Conservation (phyloP, 805 yeast genomes). For the Candida ulmi region DNA sequence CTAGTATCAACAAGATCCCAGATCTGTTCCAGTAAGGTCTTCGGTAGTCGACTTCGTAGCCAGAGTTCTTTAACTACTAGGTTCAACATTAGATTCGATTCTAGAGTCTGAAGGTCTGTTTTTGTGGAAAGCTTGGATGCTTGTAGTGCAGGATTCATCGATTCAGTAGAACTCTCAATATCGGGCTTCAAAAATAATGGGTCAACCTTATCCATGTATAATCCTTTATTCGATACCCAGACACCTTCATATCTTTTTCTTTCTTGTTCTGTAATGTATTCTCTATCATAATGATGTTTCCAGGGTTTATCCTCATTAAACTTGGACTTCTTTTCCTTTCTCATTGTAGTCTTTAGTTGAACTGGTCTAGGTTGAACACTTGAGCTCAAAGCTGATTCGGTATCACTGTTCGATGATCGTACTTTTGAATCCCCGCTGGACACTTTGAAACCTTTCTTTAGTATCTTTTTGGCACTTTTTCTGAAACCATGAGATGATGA, state of each 20-base stretch:
- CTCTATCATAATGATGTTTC: constrained; percentile 72
- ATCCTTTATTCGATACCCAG: constrained; percentile 85
- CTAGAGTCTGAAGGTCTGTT: constrained; percentile 12
- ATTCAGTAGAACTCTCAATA: constrained; percentile 18
- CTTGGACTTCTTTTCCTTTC: constrained; percentile 25
- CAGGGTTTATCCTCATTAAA: constrained; percentile 92
- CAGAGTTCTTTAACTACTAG: constrained; percentile 72
- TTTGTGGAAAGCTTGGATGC: constrained; percentile 25
- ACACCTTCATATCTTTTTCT: constrained; percentile 87
- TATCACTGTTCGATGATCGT: no score
- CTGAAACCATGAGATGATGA: constrained; percentile 10
- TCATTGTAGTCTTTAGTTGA: constrained; percentile 21
- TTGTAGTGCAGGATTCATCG: constrained; percentile 17
- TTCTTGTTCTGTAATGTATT: constrained; percentile 54
- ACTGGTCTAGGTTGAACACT: constrained; percentile 11
- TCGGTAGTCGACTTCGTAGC: constrained; percentile 70
- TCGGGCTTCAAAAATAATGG: constrained; percentile 10
- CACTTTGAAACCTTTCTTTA: constrained; percentile 17
- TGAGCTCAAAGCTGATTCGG: no score
- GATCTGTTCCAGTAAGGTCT: constrained; percentile 50
- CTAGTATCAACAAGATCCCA: constrained; percentile 69
- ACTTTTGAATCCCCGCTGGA: constrained; percentile 2
- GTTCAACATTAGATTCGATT: constrained; percentile 27
- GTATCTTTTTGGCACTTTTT: constrained; percentile 19
- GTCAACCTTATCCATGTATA: constrained; percentile 37